These are phyloP conservation scores for Fragaria ananassa DNA, from an alignment of 306 rosid species.

Conservation along the genomic window DNA sequence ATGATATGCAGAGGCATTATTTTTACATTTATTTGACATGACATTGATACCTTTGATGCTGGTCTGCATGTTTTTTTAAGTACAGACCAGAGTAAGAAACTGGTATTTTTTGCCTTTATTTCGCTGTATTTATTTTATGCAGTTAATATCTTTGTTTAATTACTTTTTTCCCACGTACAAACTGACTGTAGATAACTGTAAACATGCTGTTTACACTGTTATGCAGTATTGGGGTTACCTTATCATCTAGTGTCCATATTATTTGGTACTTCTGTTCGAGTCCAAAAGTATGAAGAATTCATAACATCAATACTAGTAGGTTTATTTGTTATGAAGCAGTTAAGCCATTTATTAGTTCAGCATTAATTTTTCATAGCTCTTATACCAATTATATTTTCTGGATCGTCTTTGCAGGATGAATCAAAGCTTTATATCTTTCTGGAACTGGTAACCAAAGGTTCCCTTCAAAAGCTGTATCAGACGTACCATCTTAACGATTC, in stretches of 20 bases:
- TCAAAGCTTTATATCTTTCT: constrained; percentile 81
- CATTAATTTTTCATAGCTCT: neutral
- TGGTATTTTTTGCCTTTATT: neutral
- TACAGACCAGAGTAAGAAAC: neutral
- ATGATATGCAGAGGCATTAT: too few species aligned
- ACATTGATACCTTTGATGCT: too few species aligned
- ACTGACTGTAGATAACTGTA: neutral
- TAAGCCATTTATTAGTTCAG: neutral
- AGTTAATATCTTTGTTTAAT: neutral
- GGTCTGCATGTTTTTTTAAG: too few species aligned
- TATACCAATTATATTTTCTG: constrained; percentile 8
- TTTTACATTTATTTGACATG: too few species aligned
- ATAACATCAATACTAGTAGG: neutral
- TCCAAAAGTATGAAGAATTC: neutral
- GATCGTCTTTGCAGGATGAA: constrained; percentile 58
- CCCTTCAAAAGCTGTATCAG: constrained; percentile 67
- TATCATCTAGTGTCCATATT: neutral
- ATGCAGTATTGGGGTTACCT: neutral
- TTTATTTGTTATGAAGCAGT: neutral
- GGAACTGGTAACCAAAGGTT: constrained; percentile 86
- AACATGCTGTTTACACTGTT: neutral
- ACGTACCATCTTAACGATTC: constrained; percentile 61
- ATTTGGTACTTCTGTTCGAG: neutral
- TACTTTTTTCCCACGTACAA: neutral
- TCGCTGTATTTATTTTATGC: neutral